Conservation (phyloP, 805 yeast species). For the Candida boleticola region DNA sequence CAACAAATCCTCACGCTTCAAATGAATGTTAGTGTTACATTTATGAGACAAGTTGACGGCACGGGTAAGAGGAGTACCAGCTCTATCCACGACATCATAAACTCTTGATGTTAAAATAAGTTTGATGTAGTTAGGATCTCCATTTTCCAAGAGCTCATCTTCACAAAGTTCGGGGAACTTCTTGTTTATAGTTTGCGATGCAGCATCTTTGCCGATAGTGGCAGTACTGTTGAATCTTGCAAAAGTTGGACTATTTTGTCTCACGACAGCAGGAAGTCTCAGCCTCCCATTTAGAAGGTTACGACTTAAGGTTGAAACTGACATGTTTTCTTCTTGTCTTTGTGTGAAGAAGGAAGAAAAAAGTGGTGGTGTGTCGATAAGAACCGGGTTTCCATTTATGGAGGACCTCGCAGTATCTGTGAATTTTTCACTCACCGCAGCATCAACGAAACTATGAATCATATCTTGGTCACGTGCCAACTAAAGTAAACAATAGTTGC, state of each 20-base stretch:
- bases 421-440: background rate
- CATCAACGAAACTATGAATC: too few relatives aligned
- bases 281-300: too few relatives aligned
- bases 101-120: conserved; percentile 88
- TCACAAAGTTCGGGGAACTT: conserved; percentile 46
- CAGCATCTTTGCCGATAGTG: background rate
- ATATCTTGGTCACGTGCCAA: too few relatives aligned
- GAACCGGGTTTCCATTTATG: background rate
- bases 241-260: background rate
- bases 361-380: background rate
- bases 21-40: conserved; percentile 68
- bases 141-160: conserved; percentile 53
- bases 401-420: background rate
- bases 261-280: too few relatives aligned
- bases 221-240: background rate
- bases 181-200: conserved; percentile 8
- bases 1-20: conserved; percentile 89
- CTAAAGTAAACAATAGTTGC: too few relatives aligned
- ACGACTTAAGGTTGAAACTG: background rate
- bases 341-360: background rate
- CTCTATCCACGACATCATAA: conserved; percentile 80
- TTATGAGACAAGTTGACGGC: conserved; percentile 75
- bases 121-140: conserved; percentile 91
- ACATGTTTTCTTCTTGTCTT: background rate
- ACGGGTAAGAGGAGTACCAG: conserved; percentile 76